A percentile compares a stretch with the other conserved stretches of the same genome.
phyloP scores from a whole-genome alignment of 257 asterid species.

The Vinca minor region DNA sequence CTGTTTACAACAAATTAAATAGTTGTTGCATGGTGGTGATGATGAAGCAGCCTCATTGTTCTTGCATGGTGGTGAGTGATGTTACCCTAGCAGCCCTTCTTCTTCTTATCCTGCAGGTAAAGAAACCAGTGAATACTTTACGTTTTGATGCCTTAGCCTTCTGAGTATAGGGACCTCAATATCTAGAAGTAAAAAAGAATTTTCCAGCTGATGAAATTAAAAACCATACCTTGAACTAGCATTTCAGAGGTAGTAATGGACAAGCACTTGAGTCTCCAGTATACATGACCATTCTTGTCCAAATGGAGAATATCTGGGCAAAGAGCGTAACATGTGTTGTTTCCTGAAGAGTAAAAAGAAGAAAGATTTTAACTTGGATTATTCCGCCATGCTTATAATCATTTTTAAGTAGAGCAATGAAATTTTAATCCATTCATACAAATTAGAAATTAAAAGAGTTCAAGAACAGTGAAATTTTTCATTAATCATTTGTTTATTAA shows the following conservation, averaged over 20 bases:
- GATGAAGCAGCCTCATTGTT: no score
- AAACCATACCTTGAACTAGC: conserved; percentile 51
- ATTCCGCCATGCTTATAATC: background rate
- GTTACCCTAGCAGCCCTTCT: background rate
- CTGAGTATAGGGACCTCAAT: no score
- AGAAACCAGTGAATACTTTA: background rate
- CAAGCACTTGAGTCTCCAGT: conserved; percentile 49
- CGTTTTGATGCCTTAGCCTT: no score
- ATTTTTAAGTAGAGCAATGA: background rate
- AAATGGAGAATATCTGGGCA: conserved; percentile 37
- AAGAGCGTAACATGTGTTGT: conserved; percentile 33
- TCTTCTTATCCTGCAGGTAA: background rate
- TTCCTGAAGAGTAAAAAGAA: conserved; percentile 30
- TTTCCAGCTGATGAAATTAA: background rate
- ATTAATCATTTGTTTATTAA: conserved; percentile 12
- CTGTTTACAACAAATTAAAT: no score
- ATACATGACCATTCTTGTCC: conserved; percentile 37
- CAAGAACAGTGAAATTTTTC: background rate
- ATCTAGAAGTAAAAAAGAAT: background rate
- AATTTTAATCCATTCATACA: background rate
- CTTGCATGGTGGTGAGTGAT: no score
- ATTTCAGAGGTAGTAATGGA: conserved; percentile 32
- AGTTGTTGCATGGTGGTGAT: no score
- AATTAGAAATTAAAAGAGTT: background rate
- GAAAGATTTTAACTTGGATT: conserved; percentile 4